Conservation (phyloP, 139 green algal genomes). For the Mesotaenium endlicherianum region DNA sequence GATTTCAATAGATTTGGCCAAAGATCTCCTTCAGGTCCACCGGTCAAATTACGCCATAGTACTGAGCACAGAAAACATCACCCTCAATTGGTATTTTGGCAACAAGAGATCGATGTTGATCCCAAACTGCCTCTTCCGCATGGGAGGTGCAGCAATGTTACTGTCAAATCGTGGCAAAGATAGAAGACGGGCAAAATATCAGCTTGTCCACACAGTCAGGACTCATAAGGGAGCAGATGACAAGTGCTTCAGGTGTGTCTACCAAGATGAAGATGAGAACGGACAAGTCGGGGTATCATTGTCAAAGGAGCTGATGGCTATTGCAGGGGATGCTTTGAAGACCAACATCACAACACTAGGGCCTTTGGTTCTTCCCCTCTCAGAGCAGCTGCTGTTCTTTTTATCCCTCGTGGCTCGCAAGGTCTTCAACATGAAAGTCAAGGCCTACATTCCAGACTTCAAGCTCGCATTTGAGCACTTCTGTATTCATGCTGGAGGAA, state of each 20-base stretch:
- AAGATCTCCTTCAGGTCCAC: constrained; percentile 75
- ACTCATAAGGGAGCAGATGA: constrained; percentile 91
- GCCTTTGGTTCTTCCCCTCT: constrained; percentile 89
- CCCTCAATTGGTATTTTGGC: constrained; percentile 94
- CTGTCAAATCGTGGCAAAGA: constrained; percentile 82
- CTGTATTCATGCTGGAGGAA: constrained; percentile 96
- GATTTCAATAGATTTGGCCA: constrained; percentile 84
- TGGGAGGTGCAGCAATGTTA: constrained; percentile 88
- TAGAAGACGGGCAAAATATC: constrained; percentile 75
- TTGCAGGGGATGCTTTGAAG: constrained; percentile 80
- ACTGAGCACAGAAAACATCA: constrained; percentile 97
- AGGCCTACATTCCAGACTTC: constrained; percentile 96
- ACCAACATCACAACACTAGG: constrained; percentile 96
- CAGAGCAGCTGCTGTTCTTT: constrained; percentile 90
- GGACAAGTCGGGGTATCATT: constrained; percentile 71
- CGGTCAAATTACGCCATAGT: constrained; percentile 69
- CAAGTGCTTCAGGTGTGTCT: constrained; percentile 82
- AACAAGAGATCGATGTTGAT: constrained; percentile 92
- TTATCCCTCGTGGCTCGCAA: constrained; percentile 83
- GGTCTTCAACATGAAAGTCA: constrained; percentile 57
- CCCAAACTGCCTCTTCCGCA: constrained; percentile 95
- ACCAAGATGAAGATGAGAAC: constrained; percentile 57
- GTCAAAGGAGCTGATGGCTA: constrained; percentile 88
- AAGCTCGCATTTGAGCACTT: constrained; percentile 96
- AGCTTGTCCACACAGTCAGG: constrained; percentile 77